Evolutionary conservation across 139 green algal species (phyloP).

Genomic region (Chara braunii): DNA sequence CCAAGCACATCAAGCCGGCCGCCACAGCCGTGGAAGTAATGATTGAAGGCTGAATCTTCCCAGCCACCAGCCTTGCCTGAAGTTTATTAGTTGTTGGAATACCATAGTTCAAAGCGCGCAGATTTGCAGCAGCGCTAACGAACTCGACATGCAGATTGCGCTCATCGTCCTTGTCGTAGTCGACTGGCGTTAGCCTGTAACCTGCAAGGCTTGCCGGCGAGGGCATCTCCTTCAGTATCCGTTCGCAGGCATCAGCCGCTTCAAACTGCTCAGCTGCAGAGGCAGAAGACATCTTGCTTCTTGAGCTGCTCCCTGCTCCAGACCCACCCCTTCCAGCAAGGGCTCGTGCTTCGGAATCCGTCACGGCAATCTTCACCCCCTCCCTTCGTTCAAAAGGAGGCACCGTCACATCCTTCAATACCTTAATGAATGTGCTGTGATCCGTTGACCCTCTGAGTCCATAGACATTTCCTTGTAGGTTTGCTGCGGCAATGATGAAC

Average conservation of each 20-base stretch:
- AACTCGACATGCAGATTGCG: conserved; percentile 7
- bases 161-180: conserved; percentile 24
- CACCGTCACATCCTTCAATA: not conserved
- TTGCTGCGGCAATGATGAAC: conserved; percentile 42
- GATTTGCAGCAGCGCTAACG: conserved; percentile 14
- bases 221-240: conserved; percentile 20
- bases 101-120: conserved; percentile 39
- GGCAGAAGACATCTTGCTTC: not conserved
- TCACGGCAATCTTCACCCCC: conserved; percentile 38
- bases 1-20: conserved; percentile 39
- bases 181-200: conserved; percentile 22
- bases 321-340: not conserved
- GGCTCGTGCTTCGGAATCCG: conserved; percentile 27
- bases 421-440: not conserved
- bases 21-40: conserved; percentile 22
- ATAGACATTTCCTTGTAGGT: conserved; percentile 40
- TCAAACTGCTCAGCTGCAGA: not conserved
- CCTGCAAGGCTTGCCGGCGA: conserved; percentile 24
- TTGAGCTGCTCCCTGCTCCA: conserved; percentile 1
- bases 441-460: conserved; percentile 37
- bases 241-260: conserved; percentile 4
- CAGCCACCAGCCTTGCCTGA: conserved; percentile 21
- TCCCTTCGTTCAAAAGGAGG: conserved; percentile 27
- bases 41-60: conserved; percentile 15
- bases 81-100: conserved; percentile 19